Conservation (phyloP, 371 early-diverging fungal species). For the Rhizopus arrhizus region DNA sequence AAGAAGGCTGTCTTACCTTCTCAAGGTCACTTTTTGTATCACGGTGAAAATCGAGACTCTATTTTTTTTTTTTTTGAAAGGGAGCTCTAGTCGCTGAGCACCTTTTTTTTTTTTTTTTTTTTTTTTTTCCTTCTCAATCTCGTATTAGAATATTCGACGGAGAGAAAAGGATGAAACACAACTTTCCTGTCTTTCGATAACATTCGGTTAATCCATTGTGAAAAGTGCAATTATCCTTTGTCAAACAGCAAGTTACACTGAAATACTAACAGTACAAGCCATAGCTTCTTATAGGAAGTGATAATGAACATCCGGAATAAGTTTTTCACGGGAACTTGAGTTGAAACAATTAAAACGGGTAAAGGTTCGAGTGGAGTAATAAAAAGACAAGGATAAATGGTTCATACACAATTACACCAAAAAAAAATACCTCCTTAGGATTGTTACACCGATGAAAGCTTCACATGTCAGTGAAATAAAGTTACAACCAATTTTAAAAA, state of each 20-base stretch:
- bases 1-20: too few relatives aligned
- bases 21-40: background rate
- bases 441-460: background rate
- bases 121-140: background rate
- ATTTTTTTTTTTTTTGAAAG: background rate
- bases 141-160: background rate
- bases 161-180: background rate
- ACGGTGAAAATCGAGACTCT: background rate
- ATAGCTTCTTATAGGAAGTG: background rate
- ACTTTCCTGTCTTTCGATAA: background rate
- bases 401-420: too few relatives aligned
- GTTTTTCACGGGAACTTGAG: too few relatives aligned
- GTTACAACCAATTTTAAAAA: background rate
- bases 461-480: background rate
- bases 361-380: background rate
- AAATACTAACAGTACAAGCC: background rate
- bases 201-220: background rate
- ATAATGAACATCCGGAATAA: too few relatives aligned
- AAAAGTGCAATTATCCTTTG: background rate
- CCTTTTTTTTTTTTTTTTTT: background rate
- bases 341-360: background rate
- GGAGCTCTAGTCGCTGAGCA: background rate
- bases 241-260: background rate
- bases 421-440: too few relatives aligned
- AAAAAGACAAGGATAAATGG: background rate